phyloP scores from a whole-genome alignment of 2,329 filamentous ascomycete species.

The Alternaria conjuncta region DNA sequence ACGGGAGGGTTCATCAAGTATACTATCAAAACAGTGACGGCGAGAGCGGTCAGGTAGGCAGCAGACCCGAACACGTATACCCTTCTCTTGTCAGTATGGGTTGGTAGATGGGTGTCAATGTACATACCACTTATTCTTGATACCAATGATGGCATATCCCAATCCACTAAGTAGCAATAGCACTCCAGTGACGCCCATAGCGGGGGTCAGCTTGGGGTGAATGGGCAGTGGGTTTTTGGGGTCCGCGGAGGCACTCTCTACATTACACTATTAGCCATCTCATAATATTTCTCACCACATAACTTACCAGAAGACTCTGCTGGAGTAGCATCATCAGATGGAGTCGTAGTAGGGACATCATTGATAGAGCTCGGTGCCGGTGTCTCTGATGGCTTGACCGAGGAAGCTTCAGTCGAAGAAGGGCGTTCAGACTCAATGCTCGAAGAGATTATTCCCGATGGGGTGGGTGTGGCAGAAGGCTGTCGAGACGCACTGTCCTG shows the following conservation, averaged over 20 bases:
- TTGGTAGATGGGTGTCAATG: neutral
- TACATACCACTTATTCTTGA: conserved; percentile 72
- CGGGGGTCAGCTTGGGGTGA: conserved; percentile 77
- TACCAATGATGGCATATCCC: conserved; percentile 76
- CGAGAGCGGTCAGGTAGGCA: conserved; percentile 73
- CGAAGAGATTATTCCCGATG: conserved; percentile 19
- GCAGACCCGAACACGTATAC: conserved; percentile 72
- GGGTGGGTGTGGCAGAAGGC: conserved; percentile 23
- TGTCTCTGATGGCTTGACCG: conserved; percentile 17
- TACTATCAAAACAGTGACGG: conserved; percentile 80
- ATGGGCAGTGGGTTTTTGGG: conserved; percentile 66
- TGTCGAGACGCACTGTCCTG: conserved; percentile 16
- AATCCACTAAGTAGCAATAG: conserved; percentile 77
- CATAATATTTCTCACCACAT: neutral
- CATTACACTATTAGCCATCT: neutral
- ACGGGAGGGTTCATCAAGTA: conserved; percentile 87
- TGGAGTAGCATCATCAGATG: conserved; percentile 23
- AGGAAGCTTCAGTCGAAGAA: conserved; percentile 18
- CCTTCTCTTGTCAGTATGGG: conserved; percentile 33
- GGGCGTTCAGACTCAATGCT: conserved; percentile 16
- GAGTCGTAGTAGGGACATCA: conserved; percentile 24
- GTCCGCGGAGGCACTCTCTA: conserved; percentile 21
- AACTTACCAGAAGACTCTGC: conserved; percentile 26
- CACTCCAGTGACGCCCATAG: conserved; percentile 77
- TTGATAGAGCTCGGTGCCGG: conserved; percentile 16